Conservation (phyloP, 352 stramenopile species). For the Hyaloperonospora brassicae region DNA sequence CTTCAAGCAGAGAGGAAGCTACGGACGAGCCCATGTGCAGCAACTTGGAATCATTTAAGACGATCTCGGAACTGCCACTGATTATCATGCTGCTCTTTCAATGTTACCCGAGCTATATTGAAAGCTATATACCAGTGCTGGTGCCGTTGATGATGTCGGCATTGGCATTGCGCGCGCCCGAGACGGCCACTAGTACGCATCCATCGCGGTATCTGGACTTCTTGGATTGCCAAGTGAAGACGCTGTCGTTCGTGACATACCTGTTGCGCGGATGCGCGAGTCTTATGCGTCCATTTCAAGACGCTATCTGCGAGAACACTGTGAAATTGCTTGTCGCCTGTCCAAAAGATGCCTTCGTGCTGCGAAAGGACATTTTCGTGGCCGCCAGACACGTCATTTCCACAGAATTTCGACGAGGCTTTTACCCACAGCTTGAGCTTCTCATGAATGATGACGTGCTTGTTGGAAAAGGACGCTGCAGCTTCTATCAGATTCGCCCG, state of each 20-base stretch:
- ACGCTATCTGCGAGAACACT: slow-evolving; percentile 90
- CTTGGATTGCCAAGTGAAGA: slow-evolving; percentile 95
- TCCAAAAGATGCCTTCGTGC: slow-evolving; percentile 89
- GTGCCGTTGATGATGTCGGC: slow-evolving; percentile 97
- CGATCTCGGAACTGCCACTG: slow-evolving; percentile 95
- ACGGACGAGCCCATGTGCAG: slow-evolving; percentile 57
- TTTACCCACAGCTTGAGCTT: slow-evolving; percentile 91
- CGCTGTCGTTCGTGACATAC: slow-evolving; percentile 96
- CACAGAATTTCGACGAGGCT: slow-evolving; percentile 95
- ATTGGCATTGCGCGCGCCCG: slow-evolving; percentile 78
- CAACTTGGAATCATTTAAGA: slow-evolving; percentile 90
- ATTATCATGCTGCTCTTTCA: slow-evolving; percentile 99
- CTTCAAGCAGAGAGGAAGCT: slow-evolving; percentile 5
- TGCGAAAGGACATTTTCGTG: slow-evolving; percentile 95
- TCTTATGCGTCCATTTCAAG: slow-evolving; percentile 92
- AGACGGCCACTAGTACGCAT: slow-evolving; percentile 47
- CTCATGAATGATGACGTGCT: slow-evolving; percentile 95
- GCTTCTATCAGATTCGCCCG: slow-evolving; percentile 87
- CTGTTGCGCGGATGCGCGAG: slow-evolving; percentile 88
- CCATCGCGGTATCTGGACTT: slow-evolving; percentile 83
- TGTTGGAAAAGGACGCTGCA: slow-evolving; percentile 79
- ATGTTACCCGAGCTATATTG: slow-evolving; percentile 94
- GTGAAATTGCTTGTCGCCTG: slow-evolving; percentile 93
- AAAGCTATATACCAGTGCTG: slow-evolving; percentile 91
- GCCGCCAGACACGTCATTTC: slow-evolving; percentile 95